Evolutionary conservation across 2,329 filamentous ascomycete genomes (phyloP).

Genomic region (Dactylellina parvicollis): DNA sequence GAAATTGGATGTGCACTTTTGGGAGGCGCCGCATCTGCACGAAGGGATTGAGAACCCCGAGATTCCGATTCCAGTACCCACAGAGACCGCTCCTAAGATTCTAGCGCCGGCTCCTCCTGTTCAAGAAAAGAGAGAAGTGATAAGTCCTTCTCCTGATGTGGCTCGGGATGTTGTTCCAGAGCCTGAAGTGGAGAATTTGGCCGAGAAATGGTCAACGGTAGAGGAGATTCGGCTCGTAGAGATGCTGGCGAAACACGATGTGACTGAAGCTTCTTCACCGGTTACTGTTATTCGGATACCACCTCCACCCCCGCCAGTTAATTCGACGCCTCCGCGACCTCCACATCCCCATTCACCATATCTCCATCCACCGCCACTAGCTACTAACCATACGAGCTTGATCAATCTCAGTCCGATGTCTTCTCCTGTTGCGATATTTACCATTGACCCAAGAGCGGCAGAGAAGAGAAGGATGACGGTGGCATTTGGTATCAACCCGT

Average conservation of each 20-base stretch:
- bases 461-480: constrained; percentile 47
- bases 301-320: constrained; percentile 17
- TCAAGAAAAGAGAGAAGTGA: not conserved
- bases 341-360: not conserved
- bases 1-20: constrained; percentile 3
- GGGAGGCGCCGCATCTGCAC: constrained; percentile 20
- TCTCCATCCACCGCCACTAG: too few species aligned
- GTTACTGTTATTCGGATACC: constrained; percentile 10
- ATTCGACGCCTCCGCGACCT: constrained; percentile 12
- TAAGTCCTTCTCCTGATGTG: not conserved
- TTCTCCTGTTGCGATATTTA: constrained; percentile 18
- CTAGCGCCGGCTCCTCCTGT: not conserved
- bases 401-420: not conserved
- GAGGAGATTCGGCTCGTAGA: constrained; percentile 8
- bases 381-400: too few species aligned
- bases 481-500: constrained; percentile 47
- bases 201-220: constrained; percentile 12
- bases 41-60: constrained; percentile 33
- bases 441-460: constrained; percentile 34
- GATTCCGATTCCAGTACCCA: constrained; percentile 42
- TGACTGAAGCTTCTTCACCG: constrained; percentile 12
- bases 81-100: not conserved
- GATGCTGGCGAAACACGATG: not conserved
- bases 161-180: not conserved
- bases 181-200: not conserved